phyloP scores from a whole-genome alignment of 106 monocot genomes.

The Platanthera zijinensis region DNA sequence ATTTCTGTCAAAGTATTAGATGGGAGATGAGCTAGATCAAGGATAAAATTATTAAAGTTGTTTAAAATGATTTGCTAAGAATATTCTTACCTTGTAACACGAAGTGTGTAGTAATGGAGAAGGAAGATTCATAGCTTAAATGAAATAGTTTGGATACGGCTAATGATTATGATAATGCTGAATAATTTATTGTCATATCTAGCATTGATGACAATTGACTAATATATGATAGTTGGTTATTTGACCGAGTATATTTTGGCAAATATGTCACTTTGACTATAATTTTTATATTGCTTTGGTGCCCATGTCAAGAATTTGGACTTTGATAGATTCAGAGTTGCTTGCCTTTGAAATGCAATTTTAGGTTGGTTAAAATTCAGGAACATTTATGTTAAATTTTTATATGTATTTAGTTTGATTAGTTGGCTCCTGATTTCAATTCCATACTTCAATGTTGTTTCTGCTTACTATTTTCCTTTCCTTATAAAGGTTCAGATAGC shows the following conservation, averaged over 20 bases:
- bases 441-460: background rate
- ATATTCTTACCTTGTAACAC: no score
- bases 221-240: background rate
- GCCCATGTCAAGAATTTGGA: background rate
- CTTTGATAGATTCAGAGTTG: background rate
- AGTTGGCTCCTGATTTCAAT: background rate
- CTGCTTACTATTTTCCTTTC: background rate
- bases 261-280: background rate
- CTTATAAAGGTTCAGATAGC: slow-evolving; percentile 16
- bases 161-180: background rate
- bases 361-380: background rate
- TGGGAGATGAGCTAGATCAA: no score
- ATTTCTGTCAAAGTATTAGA: no score
- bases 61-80: no score
- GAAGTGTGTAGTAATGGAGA: no score
- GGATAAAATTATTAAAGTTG: no score
- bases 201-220: background rate
- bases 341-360: background rate
- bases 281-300: background rate
- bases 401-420: slow-evolving; percentile 1
- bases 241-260: background rate
- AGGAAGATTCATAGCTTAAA: no score
- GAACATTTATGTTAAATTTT: background rate
- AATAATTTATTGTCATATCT: background rate
- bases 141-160: no score